Percentiles rank a stretch among this genome's conserved stretches.
These are phyloP conservation scores for Maudiozyma bulderi DNA, from an alignment of 805 yeast species.

Conservation along the genomic window DNA sequence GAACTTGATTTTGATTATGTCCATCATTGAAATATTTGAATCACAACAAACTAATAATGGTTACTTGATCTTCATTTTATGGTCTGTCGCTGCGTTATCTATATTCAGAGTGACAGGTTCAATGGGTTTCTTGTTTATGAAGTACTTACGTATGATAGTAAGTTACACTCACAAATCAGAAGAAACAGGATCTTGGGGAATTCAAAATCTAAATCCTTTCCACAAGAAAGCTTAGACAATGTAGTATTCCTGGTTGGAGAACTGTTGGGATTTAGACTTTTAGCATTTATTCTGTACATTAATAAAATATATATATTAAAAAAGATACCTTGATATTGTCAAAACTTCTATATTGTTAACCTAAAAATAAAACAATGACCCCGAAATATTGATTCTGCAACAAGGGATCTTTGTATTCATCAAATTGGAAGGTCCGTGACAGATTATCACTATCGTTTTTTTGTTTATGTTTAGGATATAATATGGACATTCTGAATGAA, in stretches of 20 bases:
- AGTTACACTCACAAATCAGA: constrained; percentile 33
- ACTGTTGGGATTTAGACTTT: not conserved
- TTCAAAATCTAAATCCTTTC: constrained; percentile 5
- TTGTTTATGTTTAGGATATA: not conserved
- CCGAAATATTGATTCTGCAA: too few relatives aligned
- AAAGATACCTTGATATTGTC: not conserved
- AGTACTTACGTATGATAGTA: constrained; percentile 32
- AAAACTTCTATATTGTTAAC: too few relatives aligned
- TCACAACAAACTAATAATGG: constrained; percentile 60
- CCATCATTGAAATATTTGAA: constrained; percentile 72
- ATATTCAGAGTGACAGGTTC: constrained; percentile 79
- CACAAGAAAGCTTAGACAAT: not conserved
- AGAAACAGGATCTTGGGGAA: constrained; percentile 24
- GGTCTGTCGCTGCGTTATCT: constrained; percentile 87
- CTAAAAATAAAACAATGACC: too few relatives aligned
- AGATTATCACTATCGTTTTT: not conserved
- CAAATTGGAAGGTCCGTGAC: too few relatives aligned
- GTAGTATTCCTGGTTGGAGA: not conserved
- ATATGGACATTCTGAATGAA: not conserved
- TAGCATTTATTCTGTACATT: not conserved
- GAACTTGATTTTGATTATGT: constrained; percentile 74
- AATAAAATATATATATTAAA: not conserved
- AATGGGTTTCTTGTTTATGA: constrained; percentile 46
- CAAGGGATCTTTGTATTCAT: too few relatives aligned
- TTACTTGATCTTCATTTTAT: constrained; percentile 73